Percentiles rank a stretch among this genome's conserved stretches.
Evolutionary conservation across 202 grass and related monocot species (phyloP).

Genomic region (Musa balbisiana): DNA sequence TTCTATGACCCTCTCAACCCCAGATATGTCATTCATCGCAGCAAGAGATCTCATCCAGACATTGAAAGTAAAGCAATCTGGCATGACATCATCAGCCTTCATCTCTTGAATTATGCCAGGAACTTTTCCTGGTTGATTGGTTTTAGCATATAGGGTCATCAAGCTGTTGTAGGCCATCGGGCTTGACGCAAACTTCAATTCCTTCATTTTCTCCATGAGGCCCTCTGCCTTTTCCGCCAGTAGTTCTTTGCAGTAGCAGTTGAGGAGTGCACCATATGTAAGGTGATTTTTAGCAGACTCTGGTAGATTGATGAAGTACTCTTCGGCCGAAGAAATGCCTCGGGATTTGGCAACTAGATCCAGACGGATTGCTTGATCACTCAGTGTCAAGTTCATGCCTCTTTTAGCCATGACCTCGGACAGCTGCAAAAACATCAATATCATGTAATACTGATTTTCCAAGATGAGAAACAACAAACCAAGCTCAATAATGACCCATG

Average conservation of each 20-base stretch:
- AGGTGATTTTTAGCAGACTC: constrained; percentile 83
- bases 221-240: constrained; percentile 57
- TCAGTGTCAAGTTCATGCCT: constrained; percentile 78
- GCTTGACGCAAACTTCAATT: constrained; percentile 72
- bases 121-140: constrained; percentile 59
- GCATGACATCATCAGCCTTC: constrained; percentile 68
- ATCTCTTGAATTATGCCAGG: constrained; percentile 75
- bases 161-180: constrained; percentile 92
- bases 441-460: background rate
- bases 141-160: constrained; percentile 79
- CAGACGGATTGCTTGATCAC: constrained; percentile 75
- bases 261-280: constrained; percentile 83
- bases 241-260: constrained; percentile 82
- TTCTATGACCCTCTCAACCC: constrained; percentile 84
- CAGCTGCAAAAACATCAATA: constrained; percentile 38
- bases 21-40: constrained; percentile 50
- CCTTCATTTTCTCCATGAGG: constrained; percentile 85
- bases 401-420: background rate
- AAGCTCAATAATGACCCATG: no score
- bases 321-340: constrained; percentile 77
- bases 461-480: background rate
- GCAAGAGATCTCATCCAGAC: constrained; percentile 92
- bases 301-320: constrained; percentile 86
- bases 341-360: constrained; percentile 75
- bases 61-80: constrained; percentile 82